phyloP scores from a whole-genome alignment of 441 rosid genomes.

The Gossypium gossypioides region DNA sequence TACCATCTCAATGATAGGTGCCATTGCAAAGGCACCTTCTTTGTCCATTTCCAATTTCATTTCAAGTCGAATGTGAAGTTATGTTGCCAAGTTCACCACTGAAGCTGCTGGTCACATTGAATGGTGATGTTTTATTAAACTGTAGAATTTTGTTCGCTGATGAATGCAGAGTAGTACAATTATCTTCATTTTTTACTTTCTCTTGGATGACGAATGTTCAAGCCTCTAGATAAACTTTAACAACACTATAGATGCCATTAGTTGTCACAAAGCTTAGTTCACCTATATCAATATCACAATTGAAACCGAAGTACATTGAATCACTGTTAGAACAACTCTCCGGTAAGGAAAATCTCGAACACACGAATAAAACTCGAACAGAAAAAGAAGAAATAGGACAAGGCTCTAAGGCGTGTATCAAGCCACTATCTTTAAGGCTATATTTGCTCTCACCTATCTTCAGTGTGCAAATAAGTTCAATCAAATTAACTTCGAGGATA shows the following conservation, averaged over 20 bases:
- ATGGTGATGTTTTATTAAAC: slow-evolving; percentile 32
- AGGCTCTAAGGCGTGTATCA: too few species aligned
- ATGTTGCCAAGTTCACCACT: neutral
- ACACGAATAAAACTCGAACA: too few species aligned
- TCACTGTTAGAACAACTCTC: slow-evolving; percentile 17
- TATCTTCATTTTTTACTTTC: slow-evolving; percentile 11
- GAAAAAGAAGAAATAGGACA: too few species aligned
- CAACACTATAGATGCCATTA: slow-evolving; percentile 30
- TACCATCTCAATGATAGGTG: slow-evolving; percentile 37
- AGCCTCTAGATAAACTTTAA: slow-evolving; percentile 25
- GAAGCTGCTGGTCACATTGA: slow-evolving; percentile 30
- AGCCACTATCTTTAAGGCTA: too few species aligned
- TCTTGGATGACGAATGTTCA: slow-evolving; percentile 29
- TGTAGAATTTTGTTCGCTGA: slow-evolving; percentile 14
- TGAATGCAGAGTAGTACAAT: slow-evolving; percentile 20
- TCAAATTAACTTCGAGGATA: too few species aligned
- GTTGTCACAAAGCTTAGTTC: slow-evolving; percentile 32
- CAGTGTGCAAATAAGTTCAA: too few species aligned
- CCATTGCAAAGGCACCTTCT: slow-evolving; percentile 38
- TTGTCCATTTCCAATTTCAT: slow-evolving; percentile 21
- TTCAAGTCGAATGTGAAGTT: slow-evolving; percentile 30
- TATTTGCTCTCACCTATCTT: too few species aligned
- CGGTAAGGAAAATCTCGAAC: too few species aligned
- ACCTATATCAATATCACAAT: slow-evolving; percentile 35
- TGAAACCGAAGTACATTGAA: slow-evolving; percentile 34